A percentile compares a stretch with the other conserved stretches of the same genome.
These are phyloP conservation scores for Citrus sinensis DNA, from an alignment of 345 rosid genomes.

Conservation along the genomic window DVS_A1.0 CM039164.1:26095001-26095500, in stretches of 20 bases:
- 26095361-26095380: conserved; percentile 96
- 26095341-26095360: conserved; percentile 68
- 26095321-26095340: neutral
- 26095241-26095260: neutral
- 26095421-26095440: conserved; percentile 71
- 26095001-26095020: neutral
- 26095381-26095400: conserved; percentile 94
- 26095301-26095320: conserved; percentile 9
- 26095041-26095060: neutral
- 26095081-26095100: neutral
- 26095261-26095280: neutral
- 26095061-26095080: neutral
- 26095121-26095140: neutral
- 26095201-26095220: conserved; percentile 92
- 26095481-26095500: neutral
- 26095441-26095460: conserved; percentile 30
- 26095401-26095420: conserved; percentile 99
- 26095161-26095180: conserved; percentile 22
- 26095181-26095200: conserved; percentile 92
- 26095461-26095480: neutral
- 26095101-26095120: neutral
- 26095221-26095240: conserved; percentile 84
- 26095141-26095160: neutral
- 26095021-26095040: neutral
- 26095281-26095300: neutral